Conservation (phyloP, 495 filamentous ascomycete species). For the Xylaria palmicola region DNA sequence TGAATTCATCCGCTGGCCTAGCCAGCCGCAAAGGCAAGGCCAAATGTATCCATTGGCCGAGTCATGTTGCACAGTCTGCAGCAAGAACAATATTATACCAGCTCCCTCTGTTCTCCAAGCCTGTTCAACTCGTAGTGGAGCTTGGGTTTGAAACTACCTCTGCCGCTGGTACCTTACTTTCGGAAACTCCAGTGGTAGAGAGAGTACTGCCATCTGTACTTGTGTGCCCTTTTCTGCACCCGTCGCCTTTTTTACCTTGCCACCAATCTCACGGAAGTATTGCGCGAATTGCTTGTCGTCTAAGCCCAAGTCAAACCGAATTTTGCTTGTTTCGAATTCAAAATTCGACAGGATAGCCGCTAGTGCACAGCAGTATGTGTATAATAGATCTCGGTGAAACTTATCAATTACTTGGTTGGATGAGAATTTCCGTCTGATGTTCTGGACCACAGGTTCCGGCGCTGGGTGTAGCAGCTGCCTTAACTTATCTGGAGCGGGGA, state of each 20-base stretch:
- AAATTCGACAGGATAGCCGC: conserved; percentile 73
- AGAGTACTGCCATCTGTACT: conserved; percentile 65
- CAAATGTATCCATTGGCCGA: background rate
- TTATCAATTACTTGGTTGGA: conserved; percentile 59
- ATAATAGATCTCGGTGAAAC: conserved; percentile 61
- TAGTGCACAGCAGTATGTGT: conserved; percentile 67
- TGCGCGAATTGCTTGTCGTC: conserved; percentile 62
- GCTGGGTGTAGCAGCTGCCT: conserved; percentile 45
- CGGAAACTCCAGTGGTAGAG: conserved; percentile 81
- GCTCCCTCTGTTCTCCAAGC: background rate
- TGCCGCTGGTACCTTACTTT: conserved; percentile 30
- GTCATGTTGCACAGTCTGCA: background rate
- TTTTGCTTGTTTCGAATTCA: conserved; percentile 69
- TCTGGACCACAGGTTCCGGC: conserved; percentile 64
- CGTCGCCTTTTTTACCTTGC: conserved; percentile 51
- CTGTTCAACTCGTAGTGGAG: background rate
- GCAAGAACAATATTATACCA: background rate
- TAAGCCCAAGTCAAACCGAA: conserved; percentile 76
- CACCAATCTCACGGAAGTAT: conserved; percentile 85
- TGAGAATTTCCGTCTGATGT: conserved; percentile 67
- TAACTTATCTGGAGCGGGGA: conserved; percentile 51
- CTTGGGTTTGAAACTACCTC: conserved; percentile 6
- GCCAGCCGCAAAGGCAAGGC: background rate
- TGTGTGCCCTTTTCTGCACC: conserved; percentile 49
- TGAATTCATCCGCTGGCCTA: background rate